These are phyloP conservation scores for Isatis tinctoria DNA, from an alignment of 345 rosid genomes.

Conservation along the genomic window DNA sequence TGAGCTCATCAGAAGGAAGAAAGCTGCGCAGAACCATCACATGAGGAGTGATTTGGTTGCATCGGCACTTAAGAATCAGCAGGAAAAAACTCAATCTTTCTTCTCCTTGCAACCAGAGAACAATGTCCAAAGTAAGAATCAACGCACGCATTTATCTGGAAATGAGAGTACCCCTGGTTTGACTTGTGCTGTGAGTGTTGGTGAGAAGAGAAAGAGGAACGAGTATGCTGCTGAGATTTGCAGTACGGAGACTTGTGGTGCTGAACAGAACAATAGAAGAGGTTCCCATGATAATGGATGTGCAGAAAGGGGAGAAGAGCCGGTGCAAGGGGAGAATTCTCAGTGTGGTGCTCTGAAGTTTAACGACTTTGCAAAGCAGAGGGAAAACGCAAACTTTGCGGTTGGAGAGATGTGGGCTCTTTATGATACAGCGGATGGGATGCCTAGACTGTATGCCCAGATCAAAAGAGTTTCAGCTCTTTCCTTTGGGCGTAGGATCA, in stretches of 20 bases:
- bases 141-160: no score
- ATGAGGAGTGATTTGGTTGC: neutral
- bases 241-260: conserved; percentile 25
- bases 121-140: no score
- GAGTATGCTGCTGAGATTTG: neutral
- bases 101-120: no score
- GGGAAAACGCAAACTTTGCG: conserved; percentile 40
- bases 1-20: neutral
- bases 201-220: conserved; percentile 29
- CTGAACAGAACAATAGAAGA: conserved; percentile 27
- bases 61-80: no score
- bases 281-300: neutral
- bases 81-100: no score
- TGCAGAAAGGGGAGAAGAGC: neutral
- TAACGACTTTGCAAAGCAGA: conserved; percentile 45
- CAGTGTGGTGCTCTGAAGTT: neutral
- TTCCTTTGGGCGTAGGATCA: conserved; percentile 43
- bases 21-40: neutral
- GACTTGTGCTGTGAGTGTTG: neutral
- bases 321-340: neutral
- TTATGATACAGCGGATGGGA: conserved; percentile 44
- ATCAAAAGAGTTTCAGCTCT: conserved; percentile 39
- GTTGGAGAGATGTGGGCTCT: conserved; percentile 63
- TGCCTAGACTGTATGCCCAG: conserved; percentile 76
- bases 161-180: neutral